These are phyloP conservation scores for Penicillium vulpinum DNA, from an alignment of 2,329 filamentous ascomycete species.

Conservation along the genomic window DNA sequence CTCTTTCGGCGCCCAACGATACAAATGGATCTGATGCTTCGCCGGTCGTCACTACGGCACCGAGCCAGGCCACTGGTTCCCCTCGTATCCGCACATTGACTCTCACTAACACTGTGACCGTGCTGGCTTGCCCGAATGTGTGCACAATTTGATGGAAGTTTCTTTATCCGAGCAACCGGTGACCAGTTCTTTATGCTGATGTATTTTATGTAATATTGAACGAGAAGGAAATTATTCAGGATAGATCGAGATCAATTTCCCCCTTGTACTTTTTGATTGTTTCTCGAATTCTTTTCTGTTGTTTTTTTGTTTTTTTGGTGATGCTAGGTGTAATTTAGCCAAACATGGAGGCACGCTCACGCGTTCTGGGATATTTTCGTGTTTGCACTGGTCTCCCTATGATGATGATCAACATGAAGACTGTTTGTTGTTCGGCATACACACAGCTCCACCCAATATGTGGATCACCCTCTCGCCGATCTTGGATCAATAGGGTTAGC, in stretches of 20 bases:
- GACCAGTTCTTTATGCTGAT: background rate
- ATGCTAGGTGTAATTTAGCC: background rate
- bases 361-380: too few species aligned
- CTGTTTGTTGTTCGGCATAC: too few species aligned
- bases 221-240: background rate
- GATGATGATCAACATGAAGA: too few species aligned
- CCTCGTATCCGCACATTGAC: background rate
- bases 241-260: background rate
- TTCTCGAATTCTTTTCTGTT: background rate
- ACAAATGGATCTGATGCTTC: background rate
- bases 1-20: constrained; percentile 1
- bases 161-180: background rate
- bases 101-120: background rate
- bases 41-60: background rate
- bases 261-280: background rate
- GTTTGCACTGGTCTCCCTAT: too few species aligned
- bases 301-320: background rate
- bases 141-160: background rate
- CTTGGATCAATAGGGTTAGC: too few species aligned
- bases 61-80: background rate
- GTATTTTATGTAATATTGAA: background rate
- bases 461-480: too few species aligned
- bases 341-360: too few species aligned
- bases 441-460: too few species aligned
- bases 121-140: constrained; percentile 1